These are phyloP conservation scores for Apiotrichum laibachii DNA, from an alignment of 1,284 basidiomycete species.

Conservation along the genomic window DNA sequence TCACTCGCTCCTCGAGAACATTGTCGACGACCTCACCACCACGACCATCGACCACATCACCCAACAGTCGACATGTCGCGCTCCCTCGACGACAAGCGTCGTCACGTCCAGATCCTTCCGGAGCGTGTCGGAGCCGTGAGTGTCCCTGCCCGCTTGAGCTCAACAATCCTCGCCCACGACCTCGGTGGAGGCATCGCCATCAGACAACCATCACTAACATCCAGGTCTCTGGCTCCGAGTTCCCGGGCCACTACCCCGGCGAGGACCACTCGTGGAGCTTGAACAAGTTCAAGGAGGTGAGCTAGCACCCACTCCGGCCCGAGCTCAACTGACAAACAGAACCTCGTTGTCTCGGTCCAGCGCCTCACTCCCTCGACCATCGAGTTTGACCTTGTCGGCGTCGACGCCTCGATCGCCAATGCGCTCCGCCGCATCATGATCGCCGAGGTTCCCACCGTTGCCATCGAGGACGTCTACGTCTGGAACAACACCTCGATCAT, in stretches of 20 bases:
- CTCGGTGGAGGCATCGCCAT: neutral
- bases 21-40: neutral
- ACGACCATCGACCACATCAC: neutral
- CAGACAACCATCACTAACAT: neutral
- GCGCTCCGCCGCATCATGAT: conserved; percentile 88
- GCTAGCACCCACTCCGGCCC: neutral
- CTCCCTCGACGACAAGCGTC: conserved; percentile 42
- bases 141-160: neutral
- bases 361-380: conserved; percentile 75
- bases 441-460: conserved; percentile 90
- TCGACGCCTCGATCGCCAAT: conserved; percentile 95
- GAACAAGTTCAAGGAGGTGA: conserved; percentile 68
- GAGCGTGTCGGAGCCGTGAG: conserved; percentile 65
- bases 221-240: conserved; percentile 24
- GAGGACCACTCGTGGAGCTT: conserved; percentile 84
- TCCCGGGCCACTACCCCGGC: conserved; percentile 58
- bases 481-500: conserved; percentile 96
- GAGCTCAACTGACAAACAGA: conserved; percentile 53
- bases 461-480: conserved; percentile 90
- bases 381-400: conserved; percentile 93
- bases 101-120: conserved; percentile 62
- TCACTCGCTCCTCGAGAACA: neutral
- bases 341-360: conserved; percentile 68
- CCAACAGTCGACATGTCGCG: conserved; percentile 20
- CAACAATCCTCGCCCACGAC: neutral